Conservation (phyloP, 2,329 filamentous ascomycete species). For the Apiospora pterosperma region DNA sequence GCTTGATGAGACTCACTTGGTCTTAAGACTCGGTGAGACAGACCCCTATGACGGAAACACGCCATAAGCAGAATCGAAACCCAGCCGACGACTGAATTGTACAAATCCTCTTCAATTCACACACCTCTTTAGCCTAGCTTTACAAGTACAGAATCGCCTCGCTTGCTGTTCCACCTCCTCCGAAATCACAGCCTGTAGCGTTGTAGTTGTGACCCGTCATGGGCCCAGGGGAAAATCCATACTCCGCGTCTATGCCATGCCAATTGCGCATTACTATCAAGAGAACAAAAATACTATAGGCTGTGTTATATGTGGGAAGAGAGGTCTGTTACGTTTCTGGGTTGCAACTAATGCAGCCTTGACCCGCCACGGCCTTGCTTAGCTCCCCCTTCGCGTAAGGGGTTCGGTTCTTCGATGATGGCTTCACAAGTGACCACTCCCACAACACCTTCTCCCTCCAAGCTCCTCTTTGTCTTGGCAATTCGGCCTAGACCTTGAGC, state of each 20-base stretch:
- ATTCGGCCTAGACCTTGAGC: constrained; percentile 41
- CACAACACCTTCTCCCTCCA: not conserved
- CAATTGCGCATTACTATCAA: not conserved
- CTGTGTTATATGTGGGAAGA: not conserved
- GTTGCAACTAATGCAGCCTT: not conserved
- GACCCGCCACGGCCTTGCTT: not conserved
- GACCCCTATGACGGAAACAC: not conserved
- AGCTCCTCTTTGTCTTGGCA: not conserved
- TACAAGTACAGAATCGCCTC: constrained; percentile 6
- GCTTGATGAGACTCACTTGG: not conserved
- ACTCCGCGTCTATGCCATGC: constrained; percentile 7
- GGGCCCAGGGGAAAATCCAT: not conserved
- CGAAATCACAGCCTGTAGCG: not conserved
- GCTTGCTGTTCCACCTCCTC: not conserved
- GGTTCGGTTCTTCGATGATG: not conserved
- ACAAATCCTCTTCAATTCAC: constrained; percentile 1
- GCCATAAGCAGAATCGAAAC: not conserved
- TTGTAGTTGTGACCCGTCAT: not conserved
- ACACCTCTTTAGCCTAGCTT: constrained; percentile 5
- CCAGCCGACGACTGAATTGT: not conserved
- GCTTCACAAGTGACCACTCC: not conserved
- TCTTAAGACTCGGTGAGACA: not conserved
- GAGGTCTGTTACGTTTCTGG: not conserved
- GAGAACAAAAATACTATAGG: not conserved
- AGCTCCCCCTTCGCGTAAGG: not conserved